These are phyloP conservation scores for Komagataella ulmi DNA, from an alignment of 805 yeast genomes.

Conservation along the genomic window DNA sequence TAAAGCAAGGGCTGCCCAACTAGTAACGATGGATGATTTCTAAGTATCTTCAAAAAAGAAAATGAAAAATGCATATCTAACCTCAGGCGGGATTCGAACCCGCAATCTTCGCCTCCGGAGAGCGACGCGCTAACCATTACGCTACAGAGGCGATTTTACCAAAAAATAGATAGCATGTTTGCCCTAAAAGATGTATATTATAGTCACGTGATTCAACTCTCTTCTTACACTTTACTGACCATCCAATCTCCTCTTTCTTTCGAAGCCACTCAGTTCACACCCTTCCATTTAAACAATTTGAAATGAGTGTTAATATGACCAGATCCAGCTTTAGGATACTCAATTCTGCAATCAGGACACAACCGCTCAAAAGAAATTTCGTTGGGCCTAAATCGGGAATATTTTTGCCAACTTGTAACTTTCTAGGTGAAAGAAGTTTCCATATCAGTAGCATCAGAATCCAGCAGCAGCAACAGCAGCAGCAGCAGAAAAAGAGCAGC, in stretches of 20 bases:
- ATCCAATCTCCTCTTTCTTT: background rate
- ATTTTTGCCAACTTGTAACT: background rate
- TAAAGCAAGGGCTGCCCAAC: background rate
- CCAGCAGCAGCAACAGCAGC: background rate
- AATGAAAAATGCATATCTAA: conserved; percentile 7
- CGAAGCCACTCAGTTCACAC: background rate
- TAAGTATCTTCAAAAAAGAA: conserved; percentile 2
- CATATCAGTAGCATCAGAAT: background rate
- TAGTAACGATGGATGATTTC: background rate
- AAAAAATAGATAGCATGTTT: background rate
- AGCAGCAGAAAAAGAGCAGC: conserved; percentile 1
- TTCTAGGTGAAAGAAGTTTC: background rate
- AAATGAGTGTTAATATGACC: background rate
- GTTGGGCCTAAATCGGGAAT: background rate
- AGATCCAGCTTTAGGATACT: background rate
- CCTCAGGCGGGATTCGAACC: conserved; percentile 74
- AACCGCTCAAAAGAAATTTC: background rate
- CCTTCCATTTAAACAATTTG: background rate
- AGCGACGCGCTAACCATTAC: conserved; percentile 65
- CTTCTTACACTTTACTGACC: background rate
- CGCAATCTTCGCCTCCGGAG: conserved; percentile 65
- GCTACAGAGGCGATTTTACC: conserved; percentile 42
- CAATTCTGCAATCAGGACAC: background rate
- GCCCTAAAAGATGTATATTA: background rate
- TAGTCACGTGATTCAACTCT: background rate